Evolutionary conservation across 257 asterid genomes (phyloP).

Genomic region (Avicennia marina): DNA sequence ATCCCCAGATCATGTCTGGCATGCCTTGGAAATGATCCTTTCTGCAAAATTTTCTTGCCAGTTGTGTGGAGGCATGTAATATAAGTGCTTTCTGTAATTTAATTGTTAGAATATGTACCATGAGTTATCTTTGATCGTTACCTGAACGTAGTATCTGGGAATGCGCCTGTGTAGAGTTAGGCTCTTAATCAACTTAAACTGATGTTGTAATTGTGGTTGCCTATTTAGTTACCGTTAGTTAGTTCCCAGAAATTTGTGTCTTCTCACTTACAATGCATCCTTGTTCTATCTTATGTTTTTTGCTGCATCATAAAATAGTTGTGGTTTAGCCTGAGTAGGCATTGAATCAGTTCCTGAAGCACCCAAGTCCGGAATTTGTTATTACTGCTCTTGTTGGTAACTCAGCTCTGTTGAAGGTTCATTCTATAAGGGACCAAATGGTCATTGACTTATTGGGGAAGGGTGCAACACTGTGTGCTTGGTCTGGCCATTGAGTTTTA

Average conservation of each 20-base stretch:
- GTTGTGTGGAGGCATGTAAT: background rate
- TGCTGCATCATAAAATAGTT: no score
- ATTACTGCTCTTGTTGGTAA: no score
- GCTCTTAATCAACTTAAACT: background rate
- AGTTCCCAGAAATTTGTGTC: background rate
- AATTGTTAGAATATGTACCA: slow-evolving; percentile 14
- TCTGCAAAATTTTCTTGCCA: background rate
- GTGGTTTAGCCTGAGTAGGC: no score
- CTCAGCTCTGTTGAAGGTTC: no score
- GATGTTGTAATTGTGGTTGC: slow-evolving; percentile 12
- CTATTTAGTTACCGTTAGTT: background rate
- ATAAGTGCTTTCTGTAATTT: slow-evolving; percentile 12
- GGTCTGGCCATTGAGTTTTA: no score
- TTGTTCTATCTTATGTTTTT: background rate
- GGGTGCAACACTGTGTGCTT: no score
- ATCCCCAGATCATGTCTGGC: slow-evolving; percentile 23
- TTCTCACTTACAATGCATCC: background rate
- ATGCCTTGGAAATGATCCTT: slow-evolving; percentile 47
- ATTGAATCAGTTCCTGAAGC: no score
- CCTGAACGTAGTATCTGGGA: slow-evolving; percentile 9
- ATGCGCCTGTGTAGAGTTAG: slow-evolving; percentile 20
- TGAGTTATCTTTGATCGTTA: background rate
- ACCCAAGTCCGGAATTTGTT: no score
- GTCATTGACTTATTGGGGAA: no score
- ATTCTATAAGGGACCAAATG: no score